These are phyloP conservation scores for Acanthamoeba lenticulata DNA, from an alignment of 208 protist genomes.

Conservation along the genomic window DNA sequence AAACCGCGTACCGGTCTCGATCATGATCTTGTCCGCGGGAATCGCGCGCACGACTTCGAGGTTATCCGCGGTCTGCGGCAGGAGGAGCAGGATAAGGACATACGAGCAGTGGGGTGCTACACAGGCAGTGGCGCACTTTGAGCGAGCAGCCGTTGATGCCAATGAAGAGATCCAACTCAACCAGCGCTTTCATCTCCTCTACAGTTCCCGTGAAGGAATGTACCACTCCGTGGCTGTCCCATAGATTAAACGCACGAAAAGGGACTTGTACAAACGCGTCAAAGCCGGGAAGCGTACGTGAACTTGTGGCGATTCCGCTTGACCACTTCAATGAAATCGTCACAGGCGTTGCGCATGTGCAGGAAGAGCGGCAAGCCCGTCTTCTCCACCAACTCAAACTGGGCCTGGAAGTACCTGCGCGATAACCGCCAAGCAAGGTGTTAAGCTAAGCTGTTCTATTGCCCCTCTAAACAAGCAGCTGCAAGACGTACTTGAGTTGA, in stretches of 20 bases:
- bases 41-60: constrained; percentile 88
- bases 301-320: constrained; percentile 63
- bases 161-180: constrained; percentile 90
- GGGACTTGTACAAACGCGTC: neutral
- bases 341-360: constrained; percentile 92
- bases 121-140: constrained; percentile 48
- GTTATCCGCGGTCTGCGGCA: constrained; percentile 89
- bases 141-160: constrained; percentile 88
- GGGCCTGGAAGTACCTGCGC: constrained; percentile 79
- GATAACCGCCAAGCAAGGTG: neutral
- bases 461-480: no score
- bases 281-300: neutral
- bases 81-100: neutral
- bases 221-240: constrained; percentile 89
- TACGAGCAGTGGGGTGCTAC: neutral
- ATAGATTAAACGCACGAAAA: neutral
- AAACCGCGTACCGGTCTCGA: constrained; percentile 89
- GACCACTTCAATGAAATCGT: constrained; percentile 89
- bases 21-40: constrained; percentile 91
- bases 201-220: constrained; percentile 95
- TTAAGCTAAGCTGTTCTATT: neutral
- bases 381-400: constrained; percentile 89
- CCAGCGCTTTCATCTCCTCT: constrained; percentile 87
- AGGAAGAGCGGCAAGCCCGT: constrained; percentile 93
- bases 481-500: constrained; percentile 82